Conservation (phyloP, 805 yeast species). For the Suhomyces prunicola region DNA sequence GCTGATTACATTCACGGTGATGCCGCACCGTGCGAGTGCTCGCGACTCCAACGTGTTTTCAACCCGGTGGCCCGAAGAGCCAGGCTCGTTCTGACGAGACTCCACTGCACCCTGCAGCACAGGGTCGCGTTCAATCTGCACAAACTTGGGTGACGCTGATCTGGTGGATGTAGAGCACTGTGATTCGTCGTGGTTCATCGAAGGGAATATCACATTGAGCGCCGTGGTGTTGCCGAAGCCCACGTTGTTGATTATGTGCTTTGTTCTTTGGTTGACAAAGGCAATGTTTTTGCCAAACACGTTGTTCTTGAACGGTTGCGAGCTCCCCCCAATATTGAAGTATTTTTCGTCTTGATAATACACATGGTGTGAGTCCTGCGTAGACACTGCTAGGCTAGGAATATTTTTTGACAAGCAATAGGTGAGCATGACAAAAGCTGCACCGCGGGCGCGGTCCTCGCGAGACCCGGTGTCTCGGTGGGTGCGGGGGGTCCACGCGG, state of each 20-base stretch:
- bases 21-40: background rate
- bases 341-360: slow-evolving; percentile 34
- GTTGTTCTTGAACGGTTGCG: slow-evolving; percentile 16
- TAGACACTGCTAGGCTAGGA: slow-evolving; percentile 21
- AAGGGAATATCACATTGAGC: slow-evolving; percentile 28
- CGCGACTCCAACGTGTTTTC: background rate
- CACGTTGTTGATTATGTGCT: slow-evolving; percentile 17
- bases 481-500: slow-evolving; percentile 7
- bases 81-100: background rate
- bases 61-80: background rate
- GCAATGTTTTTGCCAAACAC: slow-evolving; percentile 19
- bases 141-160: background rate
- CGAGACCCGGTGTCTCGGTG: background rate
- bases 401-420: slow-evolving; percentile 14
- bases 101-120: background rate
- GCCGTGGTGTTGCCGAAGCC: slow-evolving; percentile 5
- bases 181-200: slow-evolving; percentile 22
- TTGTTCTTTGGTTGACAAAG: slow-evolving; percentile 23
- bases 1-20: slow-evolving; percentile 3
- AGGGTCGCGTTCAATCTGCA: background rate
- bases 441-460: slow-evolving; percentile 3
- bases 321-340: slow-evolving; percentile 15
- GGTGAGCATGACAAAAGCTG: slow-evolving; percentile 14
- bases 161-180: slow-evolving; percentile 15
- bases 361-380: slow-evolving; percentile 25